Conservation (phyloP, 148 eudicot genomes). For the Diospyros lotus region DNA sequence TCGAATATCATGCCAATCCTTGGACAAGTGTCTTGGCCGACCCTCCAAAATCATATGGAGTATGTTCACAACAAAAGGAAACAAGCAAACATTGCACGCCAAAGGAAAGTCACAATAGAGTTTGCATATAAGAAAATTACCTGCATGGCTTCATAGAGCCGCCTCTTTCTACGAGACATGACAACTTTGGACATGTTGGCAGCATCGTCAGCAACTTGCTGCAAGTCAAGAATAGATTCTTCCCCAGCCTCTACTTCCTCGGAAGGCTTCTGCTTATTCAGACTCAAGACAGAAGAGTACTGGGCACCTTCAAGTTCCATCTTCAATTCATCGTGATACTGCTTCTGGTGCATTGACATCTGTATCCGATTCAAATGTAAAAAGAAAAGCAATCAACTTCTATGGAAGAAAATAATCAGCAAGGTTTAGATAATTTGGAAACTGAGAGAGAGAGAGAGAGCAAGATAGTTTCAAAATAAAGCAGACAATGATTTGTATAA, state of each 20-base stretch:
- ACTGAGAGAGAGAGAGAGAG: too few relatives aligned
- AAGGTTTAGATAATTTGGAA: not conserved
- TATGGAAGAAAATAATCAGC: not conserved
- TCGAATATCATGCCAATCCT: not conserved
- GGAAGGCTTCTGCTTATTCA: conserved; percentile 8
- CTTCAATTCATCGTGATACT: conserved; percentile 65
- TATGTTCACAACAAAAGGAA: not conserved
- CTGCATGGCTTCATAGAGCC: conserved; percentile 51
- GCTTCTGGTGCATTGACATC: conserved; percentile 48
- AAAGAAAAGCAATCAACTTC: not conserved
- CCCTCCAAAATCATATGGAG: not conserved
- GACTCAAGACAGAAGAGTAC: conserved; percentile 15
- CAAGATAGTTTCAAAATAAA: too few relatives aligned
- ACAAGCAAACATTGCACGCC: not conserved
- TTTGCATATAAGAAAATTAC: conserved; percentile 15
- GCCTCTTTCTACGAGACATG: conserved; percentile 55
- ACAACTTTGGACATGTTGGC: conserved; percentile 35
- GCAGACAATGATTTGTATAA: not conserved
- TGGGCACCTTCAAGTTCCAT: conserved; percentile 48
- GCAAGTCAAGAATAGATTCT: conserved; percentile 20
- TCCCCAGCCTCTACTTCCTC: conserved; percentile 26
- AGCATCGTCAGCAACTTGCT: conserved; percentile 39
- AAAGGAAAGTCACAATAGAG: not conserved
- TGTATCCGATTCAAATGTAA: conserved; percentile 24
- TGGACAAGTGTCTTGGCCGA: not conserved